A percentile compares a stretch with the other conserved stretches of the same genome.
Conservation (phyloP, 768 basidiomycete genomes). For the Lactarius trivialis region DNA sequence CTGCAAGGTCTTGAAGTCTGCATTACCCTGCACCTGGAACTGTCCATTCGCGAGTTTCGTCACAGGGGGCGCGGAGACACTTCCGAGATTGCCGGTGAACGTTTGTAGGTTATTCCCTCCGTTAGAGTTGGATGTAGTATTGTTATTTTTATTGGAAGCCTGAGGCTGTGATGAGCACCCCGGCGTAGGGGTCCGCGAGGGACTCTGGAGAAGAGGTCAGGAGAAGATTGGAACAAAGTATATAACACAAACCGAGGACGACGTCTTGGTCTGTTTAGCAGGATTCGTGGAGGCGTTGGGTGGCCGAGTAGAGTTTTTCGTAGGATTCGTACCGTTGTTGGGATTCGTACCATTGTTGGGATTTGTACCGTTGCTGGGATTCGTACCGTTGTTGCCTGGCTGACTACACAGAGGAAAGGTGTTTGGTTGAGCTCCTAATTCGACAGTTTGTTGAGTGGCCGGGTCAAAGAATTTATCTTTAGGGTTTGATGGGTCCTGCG, state of each 20-base stretch:
- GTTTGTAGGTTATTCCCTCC: constrained; percentile 39
- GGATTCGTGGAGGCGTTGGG: too few species aligned
- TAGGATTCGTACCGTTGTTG: too few species aligned
- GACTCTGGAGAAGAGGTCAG: neutral
- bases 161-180: neutral
- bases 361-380: neutral
- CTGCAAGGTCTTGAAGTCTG: constrained; percentile 38
- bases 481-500: constrained; percentile 32
- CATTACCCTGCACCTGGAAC: constrained; percentile 46
- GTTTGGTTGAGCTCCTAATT: constrained; percentile 40
- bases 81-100: constrained; percentile 43
- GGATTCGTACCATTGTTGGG: neutral
- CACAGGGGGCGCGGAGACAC: constrained; percentile 42
- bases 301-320: too few species aligned
- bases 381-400: neutral
- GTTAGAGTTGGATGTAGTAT: constrained; percentile 2
- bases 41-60: constrained; percentile 35
- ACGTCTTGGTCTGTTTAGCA: neutral
- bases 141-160: neutral
- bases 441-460: constrained; percentile 33
- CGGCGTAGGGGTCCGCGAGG: too few species aligned
- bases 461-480: constrained; percentile 33
- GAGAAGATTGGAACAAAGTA: neutral
- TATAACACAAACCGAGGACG: neutral
- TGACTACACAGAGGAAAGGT: constrained; percentile 29